phyloP scores from a whole-genome alignment of 1,284 basidiomycete genomes.

The Malassezia equina region DNA sequence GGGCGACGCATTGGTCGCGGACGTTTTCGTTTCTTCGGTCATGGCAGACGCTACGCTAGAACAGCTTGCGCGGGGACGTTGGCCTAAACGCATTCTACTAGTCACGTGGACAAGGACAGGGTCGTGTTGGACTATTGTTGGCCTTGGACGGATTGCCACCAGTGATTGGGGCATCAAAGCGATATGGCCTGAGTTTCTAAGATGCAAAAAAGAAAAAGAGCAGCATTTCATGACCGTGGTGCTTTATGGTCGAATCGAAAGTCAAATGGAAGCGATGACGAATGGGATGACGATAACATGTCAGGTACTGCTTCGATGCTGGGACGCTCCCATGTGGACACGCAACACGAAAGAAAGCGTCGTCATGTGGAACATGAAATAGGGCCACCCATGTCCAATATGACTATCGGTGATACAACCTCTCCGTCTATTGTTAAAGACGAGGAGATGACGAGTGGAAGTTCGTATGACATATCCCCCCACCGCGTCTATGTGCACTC shows the following conservation, averaged over 20 bases:
- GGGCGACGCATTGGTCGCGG: not conserved
- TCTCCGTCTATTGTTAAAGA: not conserved
- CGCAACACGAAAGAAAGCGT: constrained; percentile 6
- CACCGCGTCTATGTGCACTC: constrained; percentile 14
- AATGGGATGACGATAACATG: not conserved
- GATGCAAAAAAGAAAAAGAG: not conserved
- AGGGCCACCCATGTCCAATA: not conserved
- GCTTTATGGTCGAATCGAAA: not conserved
- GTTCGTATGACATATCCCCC: constrained; percentile 16
- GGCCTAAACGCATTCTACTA: not conserved
- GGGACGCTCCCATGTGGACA: not conserved
- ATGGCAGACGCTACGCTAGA: not conserved
- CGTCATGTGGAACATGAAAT: constrained; percentile 12
- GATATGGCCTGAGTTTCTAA: not conserved
- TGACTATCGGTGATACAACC: constrained; percentile 2
- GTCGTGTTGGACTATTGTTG: not conserved
- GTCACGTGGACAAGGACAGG: not conserved
- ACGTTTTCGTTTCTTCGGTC: not conserved
- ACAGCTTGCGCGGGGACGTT: not conserved
- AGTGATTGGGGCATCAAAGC: not conserved
- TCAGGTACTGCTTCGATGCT: not conserved
- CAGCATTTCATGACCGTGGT: not conserved
- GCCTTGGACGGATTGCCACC: not conserved
- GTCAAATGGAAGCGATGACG: not conserved
- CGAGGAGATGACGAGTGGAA: constrained; percentile 9